A percentile compares a stretch with the other conserved stretches of the same genome.
Conservation (phyloP, 2,329 filamentous ascomycete genomes). For the Cytospora piceae region DNA sequence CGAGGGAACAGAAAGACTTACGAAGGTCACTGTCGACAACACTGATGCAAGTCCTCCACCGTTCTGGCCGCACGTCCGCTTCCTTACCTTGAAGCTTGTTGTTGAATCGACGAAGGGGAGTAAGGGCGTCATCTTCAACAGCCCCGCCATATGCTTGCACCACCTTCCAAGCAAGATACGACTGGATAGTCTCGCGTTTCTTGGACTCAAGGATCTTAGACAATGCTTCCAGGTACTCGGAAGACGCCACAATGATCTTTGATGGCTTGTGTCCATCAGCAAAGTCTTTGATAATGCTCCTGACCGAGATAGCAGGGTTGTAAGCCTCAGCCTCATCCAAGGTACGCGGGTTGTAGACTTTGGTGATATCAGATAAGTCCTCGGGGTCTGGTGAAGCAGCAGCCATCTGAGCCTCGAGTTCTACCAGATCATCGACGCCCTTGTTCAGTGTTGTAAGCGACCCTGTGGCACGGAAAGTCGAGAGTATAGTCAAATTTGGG, state of each 20-base stretch:
- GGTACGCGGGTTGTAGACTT: slow-evolving; percentile 28
- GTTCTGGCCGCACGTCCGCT: slow-evolving; percentile 63
- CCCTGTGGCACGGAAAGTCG: slow-evolving; percentile 36
- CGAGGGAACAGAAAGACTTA: not conserved
- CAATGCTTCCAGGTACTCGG: slow-evolving; percentile 62
- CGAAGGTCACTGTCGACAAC: slow-evolving; percentile 58
- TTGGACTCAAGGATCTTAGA: slow-evolving; percentile 55
- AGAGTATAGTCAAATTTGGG: slow-evolving; percentile 6
- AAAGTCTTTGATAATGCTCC: slow-evolving; percentile 30
- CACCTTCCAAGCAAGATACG: slow-evolving; percentile 69
- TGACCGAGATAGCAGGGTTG: slow-evolving; percentile 29
- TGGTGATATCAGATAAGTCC: slow-evolving; percentile 30
- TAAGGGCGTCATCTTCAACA: slow-evolving; percentile 62
- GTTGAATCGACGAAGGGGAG: slow-evolving; percentile 61
- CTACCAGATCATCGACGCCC: slow-evolving; percentile 36
- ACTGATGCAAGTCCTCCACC: slow-evolving; percentile 67
- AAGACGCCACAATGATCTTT: slow-evolving; percentile 36
- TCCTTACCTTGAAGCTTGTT: slow-evolving; percentile 66
- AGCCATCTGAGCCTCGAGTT: slow-evolving; percentile 33
- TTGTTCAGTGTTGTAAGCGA: slow-evolving; percentile 33
- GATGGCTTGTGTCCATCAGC: slow-evolving; percentile 23
- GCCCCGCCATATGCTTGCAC: slow-evolving; percentile 62
- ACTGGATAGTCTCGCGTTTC: slow-evolving; percentile 58
- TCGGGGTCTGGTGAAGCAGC: slow-evolving; percentile 30
- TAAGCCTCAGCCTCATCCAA: slow-evolving; percentile 27